Evolutionary conservation across 2,329 filamentous ascomycete species (phyloP).

Genomic region (Pezicula carpinea): DNA sequence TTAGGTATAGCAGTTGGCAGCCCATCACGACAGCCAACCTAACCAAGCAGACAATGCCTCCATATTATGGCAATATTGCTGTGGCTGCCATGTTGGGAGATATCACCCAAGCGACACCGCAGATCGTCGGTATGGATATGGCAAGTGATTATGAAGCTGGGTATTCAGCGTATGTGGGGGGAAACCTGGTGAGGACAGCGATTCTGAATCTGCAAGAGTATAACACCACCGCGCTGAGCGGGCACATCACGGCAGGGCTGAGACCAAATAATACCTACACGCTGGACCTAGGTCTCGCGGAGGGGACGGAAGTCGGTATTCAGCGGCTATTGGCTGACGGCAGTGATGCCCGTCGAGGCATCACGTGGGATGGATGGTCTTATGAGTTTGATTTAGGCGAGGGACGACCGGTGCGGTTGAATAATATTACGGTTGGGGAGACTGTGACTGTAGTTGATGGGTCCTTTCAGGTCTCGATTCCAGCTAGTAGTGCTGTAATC

Average conservation of each 20-base stretch:
- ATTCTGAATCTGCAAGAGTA: constrained; percentile 1
- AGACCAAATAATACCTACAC: not conserved
- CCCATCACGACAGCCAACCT: constrained; percentile 13
- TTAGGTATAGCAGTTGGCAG: constrained; percentile 22
- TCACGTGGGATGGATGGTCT: not conserved
- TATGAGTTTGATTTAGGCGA: not conserved
- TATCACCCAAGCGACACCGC: not conserved
- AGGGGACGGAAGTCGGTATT: not conserved
- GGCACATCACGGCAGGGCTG: not conserved
- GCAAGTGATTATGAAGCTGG: constrained; percentile 1
- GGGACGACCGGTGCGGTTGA: not conserved
- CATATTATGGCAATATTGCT: constrained; percentile 19
- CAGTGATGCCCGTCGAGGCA: not conserved
- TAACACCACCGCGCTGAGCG: not conserved
- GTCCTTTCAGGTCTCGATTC: not conserved
- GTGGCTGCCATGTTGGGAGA: not conserved
- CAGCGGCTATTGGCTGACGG: not conserved
- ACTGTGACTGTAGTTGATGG: not conserved
- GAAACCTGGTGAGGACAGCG: not conserved
- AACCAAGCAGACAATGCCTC: constrained; percentile 7
- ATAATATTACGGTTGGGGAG: not conserved
- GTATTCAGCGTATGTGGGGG: constrained; percentile 1
- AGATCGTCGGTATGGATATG: not conserved
- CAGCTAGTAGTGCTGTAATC: not conserved
- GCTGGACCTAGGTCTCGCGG: not conserved